Evolutionary conservation across 2,329 filamentous ascomycete species (phyloP).

Genomic region (Aspergillus piperis): DNA sequence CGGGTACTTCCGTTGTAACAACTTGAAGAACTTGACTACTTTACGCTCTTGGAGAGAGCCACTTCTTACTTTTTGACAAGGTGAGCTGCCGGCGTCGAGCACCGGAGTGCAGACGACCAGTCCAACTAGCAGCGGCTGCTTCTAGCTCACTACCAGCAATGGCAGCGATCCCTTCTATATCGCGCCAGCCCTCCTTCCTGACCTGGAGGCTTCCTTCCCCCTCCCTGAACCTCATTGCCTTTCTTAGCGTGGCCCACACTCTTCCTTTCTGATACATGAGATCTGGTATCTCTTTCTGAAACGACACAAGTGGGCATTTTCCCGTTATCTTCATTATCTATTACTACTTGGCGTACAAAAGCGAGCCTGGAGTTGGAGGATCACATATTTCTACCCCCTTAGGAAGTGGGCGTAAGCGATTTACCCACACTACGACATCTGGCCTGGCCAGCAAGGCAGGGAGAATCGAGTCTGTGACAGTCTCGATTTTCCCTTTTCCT

Average conservation of each 20-base stretch:
- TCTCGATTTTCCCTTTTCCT: neutral
- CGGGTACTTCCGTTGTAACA: constrained; percentile 50
- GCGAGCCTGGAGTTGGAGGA: constrained; percentile 20
- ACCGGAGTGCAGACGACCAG: constrained; percentile 1
- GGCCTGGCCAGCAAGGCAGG: constrained; percentile 7
- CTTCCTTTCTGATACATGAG: constrained; percentile 4
- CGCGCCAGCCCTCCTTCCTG: constrained; percentile 7
- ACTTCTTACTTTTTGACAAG: constrained; percentile 18
- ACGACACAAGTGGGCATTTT: constrained; percentile 7
- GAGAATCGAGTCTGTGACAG: constrained; percentile 6
- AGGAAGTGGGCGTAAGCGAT: constrained; percentile 20
- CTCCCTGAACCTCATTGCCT: neutral
- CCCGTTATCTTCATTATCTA: constrained; percentile 19
- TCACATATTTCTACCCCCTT: constrained; percentile 8
- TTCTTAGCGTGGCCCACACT: constrained; percentile 19
- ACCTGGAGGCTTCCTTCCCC: constrained; percentile 9
- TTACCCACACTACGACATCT: constrained; percentile 17
- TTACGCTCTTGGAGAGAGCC: constrained; percentile 4
- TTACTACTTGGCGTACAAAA: constrained; percentile 24
- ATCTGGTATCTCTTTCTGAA: constrained; percentile 14
- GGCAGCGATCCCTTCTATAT: constrained; percentile 10
- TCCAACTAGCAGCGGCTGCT: neutral
- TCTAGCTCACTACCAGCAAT: constrained; percentile 6
- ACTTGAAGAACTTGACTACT: constrained; percentile 8
- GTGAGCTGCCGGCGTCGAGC: constrained; percentile 24